phyloP scores from a whole-genome alignment of 441 rosid genomes.

The Populus hybrid region DNA sequence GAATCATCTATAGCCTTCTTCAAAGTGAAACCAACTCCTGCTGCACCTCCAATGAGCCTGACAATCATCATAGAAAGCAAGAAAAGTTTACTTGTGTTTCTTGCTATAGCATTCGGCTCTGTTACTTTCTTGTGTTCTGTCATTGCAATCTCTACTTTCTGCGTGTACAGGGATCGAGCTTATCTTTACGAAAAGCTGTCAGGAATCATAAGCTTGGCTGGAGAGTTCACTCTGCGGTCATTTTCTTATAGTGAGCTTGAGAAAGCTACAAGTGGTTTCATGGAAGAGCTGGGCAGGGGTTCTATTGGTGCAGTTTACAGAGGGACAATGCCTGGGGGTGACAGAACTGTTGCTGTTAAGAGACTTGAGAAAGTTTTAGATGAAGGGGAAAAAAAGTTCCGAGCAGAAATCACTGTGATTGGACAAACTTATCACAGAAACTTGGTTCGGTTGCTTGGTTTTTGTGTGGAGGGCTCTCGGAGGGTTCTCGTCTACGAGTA shows the following conservation, averaged over 20 bases:
- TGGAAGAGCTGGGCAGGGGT: slow-evolving; percentile 25
- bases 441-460: slow-evolving; percentile 32
- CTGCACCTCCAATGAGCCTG: not conserved
- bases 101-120: slow-evolving; percentile 10
- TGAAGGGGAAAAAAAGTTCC: slow-evolving; percentile 24
- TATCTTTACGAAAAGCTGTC: slow-evolving; percentile 11
- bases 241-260: slow-evolving; percentile 17
- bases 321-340: slow-evolving; percentile 4
- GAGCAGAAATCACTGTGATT: slow-evolving; percentile 20
- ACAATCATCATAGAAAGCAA: not conserved
- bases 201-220: slow-evolving; percentile 3
- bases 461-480: slow-evolving; percentile 26
- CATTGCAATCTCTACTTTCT: slow-evolving; percentile 19
- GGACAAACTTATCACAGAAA: slow-evolving; percentile 28
- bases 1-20: not conserved
- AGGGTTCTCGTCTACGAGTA: slow-evolving; percentile 41
- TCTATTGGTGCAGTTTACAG: slow-evolving; percentile 24
- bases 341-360: slow-evolving; percentile 24
- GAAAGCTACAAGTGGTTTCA: slow-evolving; percentile 21
- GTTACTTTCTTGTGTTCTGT: slow-evolving; percentile 6
- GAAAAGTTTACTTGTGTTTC: not conserved
- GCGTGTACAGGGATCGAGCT: slow-evolving; percentile 14
- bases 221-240: slow-evolving; percentile 13
- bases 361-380: slow-evolving; percentile 21
- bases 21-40: not conserved